These are phyloP conservation scores for Auricularia sp. DNA, from an alignment of 768 basidiomycete species.

Conservation along the genomic window DNA sequence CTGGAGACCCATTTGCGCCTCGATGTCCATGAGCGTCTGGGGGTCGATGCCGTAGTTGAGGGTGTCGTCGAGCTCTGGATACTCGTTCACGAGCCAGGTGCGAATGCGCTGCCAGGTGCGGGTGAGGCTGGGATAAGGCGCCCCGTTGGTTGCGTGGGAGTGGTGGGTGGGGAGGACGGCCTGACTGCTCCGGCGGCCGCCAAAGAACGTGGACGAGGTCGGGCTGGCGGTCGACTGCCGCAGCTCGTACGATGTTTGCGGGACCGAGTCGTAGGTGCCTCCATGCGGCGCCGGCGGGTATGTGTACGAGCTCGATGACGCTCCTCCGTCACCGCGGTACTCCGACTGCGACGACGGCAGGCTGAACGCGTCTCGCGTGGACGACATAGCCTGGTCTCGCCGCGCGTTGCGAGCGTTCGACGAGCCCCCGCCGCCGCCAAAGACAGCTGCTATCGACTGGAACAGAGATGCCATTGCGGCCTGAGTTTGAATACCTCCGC, in stretches of 20 bases:
- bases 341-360: slow-evolving; percentile 54
- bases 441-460: slow-evolving; percentile 9
- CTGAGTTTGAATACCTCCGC: not conserved
- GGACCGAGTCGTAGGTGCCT: slow-evolving; percentile 49
- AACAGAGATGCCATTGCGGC: slow-evolving; percentile 5
- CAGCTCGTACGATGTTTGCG: slow-evolving; percentile 36
- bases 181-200: not conserved
- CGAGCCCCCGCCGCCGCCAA: slow-evolving; percentile 3
- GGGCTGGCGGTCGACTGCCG: not conserved
- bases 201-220: not conserved
- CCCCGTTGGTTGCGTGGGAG: slow-evolving; percentile 36
- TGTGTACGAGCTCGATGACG: slow-evolving; percentile 43
- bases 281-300: slow-evolving; percentile 62
- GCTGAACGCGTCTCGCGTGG: slow-evolving; percentile 83
- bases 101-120: slow-evolving; percentile 80
- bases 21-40: slow-evolving; percentile 68
- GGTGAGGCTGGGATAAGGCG: slow-evolving; percentile 66
- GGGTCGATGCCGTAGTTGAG: slow-evolving; percentile 86
- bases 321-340: slow-evolving; percentile 39
- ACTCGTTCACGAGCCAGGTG: slow-evolving; percentile 72
- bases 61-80: slow-evolving; percentile 91
- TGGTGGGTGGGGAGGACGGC: slow-evolving; percentile 64
- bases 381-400: slow-evolving; percentile 58
- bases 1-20: slow-evolving; percentile 73
- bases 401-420: slow-evolving; percentile 5